These are phyloP conservation scores for Boehmeria nivea DNA, from an alignment of 306 rosid genomes.

Conservation along the genomic window DNA sequence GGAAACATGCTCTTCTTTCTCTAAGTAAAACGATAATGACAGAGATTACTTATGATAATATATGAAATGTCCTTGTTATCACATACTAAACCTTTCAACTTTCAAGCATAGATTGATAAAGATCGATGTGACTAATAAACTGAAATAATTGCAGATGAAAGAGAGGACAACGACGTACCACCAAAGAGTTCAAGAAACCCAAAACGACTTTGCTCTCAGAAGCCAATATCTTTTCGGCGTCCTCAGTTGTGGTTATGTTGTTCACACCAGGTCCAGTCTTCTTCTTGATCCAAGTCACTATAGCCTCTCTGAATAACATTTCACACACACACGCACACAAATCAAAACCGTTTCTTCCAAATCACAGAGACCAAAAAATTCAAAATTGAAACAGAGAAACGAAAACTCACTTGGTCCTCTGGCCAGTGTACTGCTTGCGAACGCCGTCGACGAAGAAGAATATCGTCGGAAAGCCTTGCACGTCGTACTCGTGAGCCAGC, in stretches of 20 bases:
- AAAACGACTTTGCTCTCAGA: slow-evolving; percentile 72
- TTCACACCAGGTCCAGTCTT: slow-evolving; percentile 81
- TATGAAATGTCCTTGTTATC: background rate
- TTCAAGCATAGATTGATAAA: background rate
- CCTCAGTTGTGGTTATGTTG: slow-evolving; percentile 75
- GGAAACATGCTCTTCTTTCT: background rate
- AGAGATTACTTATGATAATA: background rate
- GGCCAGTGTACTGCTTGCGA: slow-evolving; percentile 74
- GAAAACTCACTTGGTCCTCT: slow-evolving; percentile 64
- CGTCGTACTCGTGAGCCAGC: slow-evolving; percentile 64
- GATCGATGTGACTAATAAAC: too few relatives aligned
- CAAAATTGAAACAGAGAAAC: background rate
- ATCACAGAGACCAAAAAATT: background rate
- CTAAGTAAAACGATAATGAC: background rate
- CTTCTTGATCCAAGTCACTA: slow-evolving; percentile 92
- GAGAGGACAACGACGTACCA: slow-evolving; percentile 61
- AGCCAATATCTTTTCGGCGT: slow-evolving; percentile 59
- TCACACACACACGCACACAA: too few relatives aligned
- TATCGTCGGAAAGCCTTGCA: slow-evolving; percentile 85
- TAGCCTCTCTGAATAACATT: slow-evolving; percentile 52
- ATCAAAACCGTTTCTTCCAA: background rate
- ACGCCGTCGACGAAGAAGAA: slow-evolving; percentile 68
- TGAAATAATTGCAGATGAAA: background rate
- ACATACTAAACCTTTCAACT: background rate
- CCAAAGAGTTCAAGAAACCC: slow-evolving; percentile 85